phyloP scores from a whole-genome alignment of 768 basidiomycete genomes.

The Podaxis sp. region DNA sequence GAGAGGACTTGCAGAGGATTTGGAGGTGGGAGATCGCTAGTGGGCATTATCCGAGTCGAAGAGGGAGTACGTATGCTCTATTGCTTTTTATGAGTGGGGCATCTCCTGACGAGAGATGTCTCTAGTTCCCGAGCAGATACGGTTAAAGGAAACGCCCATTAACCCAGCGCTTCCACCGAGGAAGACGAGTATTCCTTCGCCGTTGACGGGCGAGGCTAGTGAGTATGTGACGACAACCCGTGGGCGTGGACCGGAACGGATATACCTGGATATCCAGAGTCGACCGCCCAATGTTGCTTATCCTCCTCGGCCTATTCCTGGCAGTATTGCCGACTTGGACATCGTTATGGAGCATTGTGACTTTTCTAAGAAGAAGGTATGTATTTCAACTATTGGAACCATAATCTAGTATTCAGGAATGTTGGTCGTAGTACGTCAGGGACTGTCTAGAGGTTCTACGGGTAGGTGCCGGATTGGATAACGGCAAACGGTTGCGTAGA shows the following conservation, averaged over 20 bases:
- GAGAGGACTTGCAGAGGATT: slow-evolving; percentile 83
- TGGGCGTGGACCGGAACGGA: slow-evolving; percentile 76
- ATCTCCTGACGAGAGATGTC: neutral
- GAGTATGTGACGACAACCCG: slow-evolving; percentile 53
- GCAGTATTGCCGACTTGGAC: slow-evolving; percentile 88
- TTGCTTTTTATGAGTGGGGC: neutral
- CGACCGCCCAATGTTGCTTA: slow-evolving; percentile 68
- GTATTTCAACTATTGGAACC: slow-evolving; percentile 9
- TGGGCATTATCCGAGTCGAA: slow-evolving; percentile 90
- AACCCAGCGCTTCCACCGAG: slow-evolving; percentile 78
- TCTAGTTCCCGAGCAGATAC: slow-evolving; percentile 71
- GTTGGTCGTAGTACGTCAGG: slow-evolving; percentile 77
- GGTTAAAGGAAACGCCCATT: slow-evolving; percentile 50
- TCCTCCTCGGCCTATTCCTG: slow-evolving; percentile 83
- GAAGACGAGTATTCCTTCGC: slow-evolving; percentile 37
- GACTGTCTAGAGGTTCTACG: slow-evolving; percentile 95
- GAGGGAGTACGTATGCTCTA: slow-evolving; percentile 55
- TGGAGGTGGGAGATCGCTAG: slow-evolving; percentile 96
- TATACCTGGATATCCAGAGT: slow-evolving; percentile 72
- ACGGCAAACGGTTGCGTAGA: slow-evolving; percentile 70
- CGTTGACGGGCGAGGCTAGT: slow-evolving; percentile 38
- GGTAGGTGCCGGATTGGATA: slow-evolving; percentile 87
- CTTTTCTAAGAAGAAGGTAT: slow-evolving; percentile 76
- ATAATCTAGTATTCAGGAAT: slow-evolving; percentile 12
- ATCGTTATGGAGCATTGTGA: slow-evolving; percentile 91